phyloP scores from a whole-genome alignment of 2,329 filamentous ascomycete species.

The Geoglossum cookeanum region DNA sequence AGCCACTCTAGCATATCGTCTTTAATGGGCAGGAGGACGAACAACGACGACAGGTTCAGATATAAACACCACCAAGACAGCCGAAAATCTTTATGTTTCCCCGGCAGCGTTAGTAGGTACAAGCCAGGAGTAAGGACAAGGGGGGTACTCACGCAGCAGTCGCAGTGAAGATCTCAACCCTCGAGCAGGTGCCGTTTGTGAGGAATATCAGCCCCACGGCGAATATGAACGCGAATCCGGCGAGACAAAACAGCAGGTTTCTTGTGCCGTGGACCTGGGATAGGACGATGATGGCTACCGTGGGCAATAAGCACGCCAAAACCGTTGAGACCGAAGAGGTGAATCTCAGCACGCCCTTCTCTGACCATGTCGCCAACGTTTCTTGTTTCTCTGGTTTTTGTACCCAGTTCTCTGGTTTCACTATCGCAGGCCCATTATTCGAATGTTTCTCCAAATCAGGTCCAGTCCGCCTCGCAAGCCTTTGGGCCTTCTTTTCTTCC shows the following conservation, averaged over 20 bases:
- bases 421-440: too few relatives aligned
- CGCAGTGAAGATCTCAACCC: slow-evolving; percentile 12
- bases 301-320: slow-evolving; percentile 10
- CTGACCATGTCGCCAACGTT: slow-evolving; percentile 5
- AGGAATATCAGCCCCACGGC: slow-evolving; percentile 10
- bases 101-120: too few relatives aligned
- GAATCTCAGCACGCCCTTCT: slow-evolving; percentile 5
- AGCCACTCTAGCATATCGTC: too few relatives aligned
- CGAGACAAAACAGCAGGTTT: slow-evolving; percentile 8
- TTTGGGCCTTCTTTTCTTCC: too few relatives aligned
- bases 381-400: not conserved
- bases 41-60: too few relatives aligned
- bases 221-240: slow-evolving; percentile 9
- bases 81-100: too few relatives aligned
- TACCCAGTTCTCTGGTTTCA: too few relatives aligned
- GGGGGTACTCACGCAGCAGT: slow-evolving; percentile 11
- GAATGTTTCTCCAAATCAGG: too few relatives aligned
- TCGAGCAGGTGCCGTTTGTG: slow-evolving; percentile 5
- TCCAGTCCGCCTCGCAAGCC: too few relatives aligned
- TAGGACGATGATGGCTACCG: slow-evolving; percentile 9
- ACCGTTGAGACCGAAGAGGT: slow-evolving; percentile 9
- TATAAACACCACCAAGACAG: too few relatives aligned
- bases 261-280: slow-evolving; percentile 5
- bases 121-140: too few relatives aligned
- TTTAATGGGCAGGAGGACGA: too few relatives aligned